Conservation (phyloP, 768 basidiomycete genomes). For the Lyophyllum semitale region DNA sequence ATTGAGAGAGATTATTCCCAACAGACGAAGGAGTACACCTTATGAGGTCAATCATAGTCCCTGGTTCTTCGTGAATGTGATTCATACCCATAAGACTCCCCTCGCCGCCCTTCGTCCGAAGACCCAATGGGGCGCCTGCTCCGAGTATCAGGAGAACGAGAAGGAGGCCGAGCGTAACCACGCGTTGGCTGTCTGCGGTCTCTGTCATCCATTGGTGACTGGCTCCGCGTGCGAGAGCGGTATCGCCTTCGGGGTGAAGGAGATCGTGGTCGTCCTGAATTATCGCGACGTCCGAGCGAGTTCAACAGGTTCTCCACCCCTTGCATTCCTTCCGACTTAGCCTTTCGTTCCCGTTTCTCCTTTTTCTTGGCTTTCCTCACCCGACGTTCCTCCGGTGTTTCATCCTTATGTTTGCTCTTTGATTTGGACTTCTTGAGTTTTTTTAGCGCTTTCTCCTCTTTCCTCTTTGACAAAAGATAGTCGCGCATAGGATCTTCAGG, state of each 20-base stretch:
- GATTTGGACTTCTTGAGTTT: constrained; percentile 62
- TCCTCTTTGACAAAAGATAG: constrained; percentile 77
- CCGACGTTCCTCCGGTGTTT: constrained; percentile 78
- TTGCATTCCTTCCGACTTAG: constrained; percentile 61
- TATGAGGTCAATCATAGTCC: constrained; percentile 14
- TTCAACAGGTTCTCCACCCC: constrained; percentile 70
- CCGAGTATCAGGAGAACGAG: constrained; percentile 15
- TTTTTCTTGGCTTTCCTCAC: constrained; percentile 72
- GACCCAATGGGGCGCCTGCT: constrained; percentile 7
- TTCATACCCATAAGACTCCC: constrained; percentile 9
- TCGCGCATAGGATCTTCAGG: constrained; percentile 98
- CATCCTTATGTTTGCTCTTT: constrained; percentile 70
- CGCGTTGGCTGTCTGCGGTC: constrained; percentile 5
- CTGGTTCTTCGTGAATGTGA: constrained; percentile 10
- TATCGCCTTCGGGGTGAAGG: constrained; percentile 13
- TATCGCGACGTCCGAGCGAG: constrained; percentile 41
- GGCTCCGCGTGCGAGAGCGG: constrained; percentile 16
- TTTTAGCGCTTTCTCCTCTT: constrained; percentile 69
- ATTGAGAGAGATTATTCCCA: background rate
- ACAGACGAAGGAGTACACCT: background rate
- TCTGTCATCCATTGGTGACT: constrained; percentile 15
- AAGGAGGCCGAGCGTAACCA: constrained; percentile 9
- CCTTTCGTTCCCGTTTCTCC: constrained; percentile 63
- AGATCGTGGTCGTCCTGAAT: constrained; percentile 20
- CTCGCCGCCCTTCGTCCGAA: constrained; percentile 5